These are phyloP conservation scores for Cicer bijugum DNA, from an alignment of 306 rosid genomes.

Conservation along the genomic window DNA sequence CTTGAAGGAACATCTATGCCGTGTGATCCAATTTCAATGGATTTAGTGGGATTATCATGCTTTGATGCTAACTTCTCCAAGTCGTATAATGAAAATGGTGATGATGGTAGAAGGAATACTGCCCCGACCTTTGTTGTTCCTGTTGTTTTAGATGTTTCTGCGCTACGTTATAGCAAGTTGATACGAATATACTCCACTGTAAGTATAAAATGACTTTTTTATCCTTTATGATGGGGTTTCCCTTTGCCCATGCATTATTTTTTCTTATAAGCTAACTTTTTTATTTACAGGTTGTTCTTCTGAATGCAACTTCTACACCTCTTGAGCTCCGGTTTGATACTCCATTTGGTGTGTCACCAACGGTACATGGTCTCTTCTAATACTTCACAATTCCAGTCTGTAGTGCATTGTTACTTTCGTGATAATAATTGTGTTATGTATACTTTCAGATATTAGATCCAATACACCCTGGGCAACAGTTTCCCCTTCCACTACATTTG, in stretches of 20 bases:
- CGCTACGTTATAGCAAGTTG: constrained; percentile 80
- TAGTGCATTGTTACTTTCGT: constrained; percentile 9
- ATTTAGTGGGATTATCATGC: constrained; percentile 85
- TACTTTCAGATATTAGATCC: constrained; percentile 82
- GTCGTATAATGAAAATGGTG: constrained; percentile 49
- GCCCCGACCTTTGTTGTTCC: constrained; percentile 73
- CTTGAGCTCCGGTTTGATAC: constrained; percentile 95
- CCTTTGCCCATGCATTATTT: constrained; percentile 15
- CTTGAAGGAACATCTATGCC: constrained; percentile 84
- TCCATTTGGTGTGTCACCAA: constrained; percentile 89
- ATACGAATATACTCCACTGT: constrained; percentile 90
- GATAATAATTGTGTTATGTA: constrained; percentile 22
- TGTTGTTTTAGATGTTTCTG: constrained; percentile 90
- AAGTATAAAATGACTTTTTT: constrained; percentile 48
- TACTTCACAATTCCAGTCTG: constrained; percentile 17
- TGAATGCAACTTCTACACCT: constrained; percentile 74
- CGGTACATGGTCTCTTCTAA: constrained; percentile 55
- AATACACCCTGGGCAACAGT: constrained; percentile 81
- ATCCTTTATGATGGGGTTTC: constrained; percentile 34
- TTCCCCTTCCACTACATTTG: constrained; percentile 92
- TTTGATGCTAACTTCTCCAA: constrained; percentile 87
- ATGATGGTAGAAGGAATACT: constrained; percentile 47
- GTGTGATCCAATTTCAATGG: constrained; percentile 90
- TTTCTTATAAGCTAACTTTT: constrained; percentile 32
- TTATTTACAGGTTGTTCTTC: constrained; percentile 75